Conservation (phyloP, 805 yeast genomes). For the Brettanomyces sp. region DNA sequence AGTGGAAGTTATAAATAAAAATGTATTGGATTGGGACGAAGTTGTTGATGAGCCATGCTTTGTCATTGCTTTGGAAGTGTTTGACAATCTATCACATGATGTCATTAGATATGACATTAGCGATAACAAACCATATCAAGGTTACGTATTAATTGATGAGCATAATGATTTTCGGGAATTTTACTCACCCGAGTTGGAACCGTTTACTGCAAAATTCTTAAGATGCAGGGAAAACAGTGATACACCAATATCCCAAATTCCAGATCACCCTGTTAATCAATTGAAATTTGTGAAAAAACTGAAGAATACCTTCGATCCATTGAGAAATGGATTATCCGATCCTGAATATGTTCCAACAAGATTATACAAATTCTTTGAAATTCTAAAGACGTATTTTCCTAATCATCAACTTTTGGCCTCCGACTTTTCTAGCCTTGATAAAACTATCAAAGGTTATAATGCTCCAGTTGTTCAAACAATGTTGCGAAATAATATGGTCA, state of each 20-base stretch:
- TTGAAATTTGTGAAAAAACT: conserved; percentile 31
- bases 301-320: conserved; percentile 49
- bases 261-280: conserved; percentile 53
- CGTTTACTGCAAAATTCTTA: conserved; percentile 46
- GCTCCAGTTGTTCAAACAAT: conserved; percentile 79
- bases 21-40: conserved; percentile 67
- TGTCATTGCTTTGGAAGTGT: conserved; percentile 72
- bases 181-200: conserved; percentile 52
- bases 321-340: conserved; percentile 55
- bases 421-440: conserved; percentile 53
- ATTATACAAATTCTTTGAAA: conserved; percentile 52
- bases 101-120: conserved; percentile 63
- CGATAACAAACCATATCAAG: conserved; percentile 64
- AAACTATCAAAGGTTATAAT: conserved; percentile 45
- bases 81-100: conserved; percentile 81
- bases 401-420: conserved; percentile 66
- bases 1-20: conserved; percentile 60
- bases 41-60: conserved; percentile 58
- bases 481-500: conserved; percentile 55
- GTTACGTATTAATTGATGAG: conserved; percentile 64
- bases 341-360: conserved; percentile 82
- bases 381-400: conserved; percentile 59
- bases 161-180: conserved; percentile 70
- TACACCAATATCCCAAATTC: conserved; percentile 21
- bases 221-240: conserved; percentile 42